Evolutionary conservation across 2,329 filamentous ascomycete genomes (phyloP), one percentile per base, ranked within the genome.

Genomic region (Chaetomiaceae sp.): DNA sequence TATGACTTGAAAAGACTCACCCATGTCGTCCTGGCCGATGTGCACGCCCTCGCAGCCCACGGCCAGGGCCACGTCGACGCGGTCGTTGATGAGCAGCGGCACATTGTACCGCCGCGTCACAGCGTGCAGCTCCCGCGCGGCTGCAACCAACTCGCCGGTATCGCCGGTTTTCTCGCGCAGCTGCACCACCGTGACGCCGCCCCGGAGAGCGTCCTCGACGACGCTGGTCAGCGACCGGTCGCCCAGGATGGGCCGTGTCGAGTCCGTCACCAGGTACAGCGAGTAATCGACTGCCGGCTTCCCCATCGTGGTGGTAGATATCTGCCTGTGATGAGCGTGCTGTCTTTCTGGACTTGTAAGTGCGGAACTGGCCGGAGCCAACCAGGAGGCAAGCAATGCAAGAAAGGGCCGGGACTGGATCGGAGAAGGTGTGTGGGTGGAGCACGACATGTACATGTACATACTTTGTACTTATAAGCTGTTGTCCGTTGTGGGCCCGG

Each of bases 1-100:
- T 24, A 32, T n/a, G n/a, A 32, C 5, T 20, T 20, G 22, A 18
- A 8, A 17, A n/a, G n/a, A 65, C 74, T 55, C 65, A 86, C 84
- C 74, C 73, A 95, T 83, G 65, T 97, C 91, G 75, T 96, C 90
- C 69, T 97, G 91, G 6, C 93, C 93, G 40, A 97, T 78, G 64
- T 97, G 93, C 8, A 95, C 88, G 37, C 93, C 93, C 68, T 96
- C 91, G 47, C 87, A 93, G 11, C 82, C 86, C 35, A 90, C 78
- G 12, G 88, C 89, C 15, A 88, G 74, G 8, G 89, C 90, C 20
- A 97, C 87, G 62, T 95, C 90, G 6, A 96, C 78, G 11, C 90
- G 81, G 64, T 97, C 93, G 62, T 97, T 97, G 70, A 97, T 89
- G 45, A 97, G 72, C 47, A 97, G 75, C 24, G 91, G 91, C 3